Evolutionary conservation across 1,284 basidiomycete genomes (phyloP).

Genomic region (Microbotryomycetes sp.): DNA sequence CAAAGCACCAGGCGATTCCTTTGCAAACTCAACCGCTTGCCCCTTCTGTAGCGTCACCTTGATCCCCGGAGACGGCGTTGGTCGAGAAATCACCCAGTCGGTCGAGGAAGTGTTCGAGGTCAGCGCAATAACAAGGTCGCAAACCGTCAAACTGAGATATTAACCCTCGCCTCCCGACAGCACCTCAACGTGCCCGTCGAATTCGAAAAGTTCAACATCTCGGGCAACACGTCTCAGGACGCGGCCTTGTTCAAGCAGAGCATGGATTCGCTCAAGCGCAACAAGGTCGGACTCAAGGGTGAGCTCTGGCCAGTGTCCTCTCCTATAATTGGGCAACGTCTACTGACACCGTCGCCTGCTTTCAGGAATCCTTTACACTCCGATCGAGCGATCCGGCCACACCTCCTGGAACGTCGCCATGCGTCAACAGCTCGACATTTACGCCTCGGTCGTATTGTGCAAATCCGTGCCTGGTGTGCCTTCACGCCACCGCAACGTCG

Average conservation of each 20-base stretch:
- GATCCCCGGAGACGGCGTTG: slow-evolving; percentile 95
- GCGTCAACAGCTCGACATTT: slow-evolving; percentile 98
- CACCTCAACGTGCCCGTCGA: slow-evolving; percentile 96
- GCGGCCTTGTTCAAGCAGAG: slow-evolving; percentile 95
- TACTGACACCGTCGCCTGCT: not conserved
- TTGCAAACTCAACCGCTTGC: too few relatives aligned
- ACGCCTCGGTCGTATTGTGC: slow-evolving; percentile 96
- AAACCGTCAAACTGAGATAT: not conserved
- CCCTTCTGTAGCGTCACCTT: slow-evolving; percentile 69
- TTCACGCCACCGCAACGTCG: slow-evolving; percentile 92
- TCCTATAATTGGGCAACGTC: not conserved
- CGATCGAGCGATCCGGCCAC: slow-evolving; percentile 90
- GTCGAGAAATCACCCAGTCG: slow-evolving; percentile 92
- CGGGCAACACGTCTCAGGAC: slow-evolving; percentile 87
- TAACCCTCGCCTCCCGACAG: slow-evolving; percentile 20
- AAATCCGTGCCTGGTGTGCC: slow-evolving; percentile 96
- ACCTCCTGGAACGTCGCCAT: slow-evolving; percentile 99
- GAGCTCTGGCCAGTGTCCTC: slow-evolving; percentile 1
- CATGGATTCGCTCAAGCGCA: slow-evolving; percentile 92
- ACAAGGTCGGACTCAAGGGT: slow-evolving; percentile 98
- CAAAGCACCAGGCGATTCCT: too few relatives aligned
- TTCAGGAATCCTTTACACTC: slow-evolving; percentile 94
- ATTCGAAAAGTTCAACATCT: slow-evolving; percentile 89
- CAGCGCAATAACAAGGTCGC: not conserved
- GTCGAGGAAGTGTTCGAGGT: slow-evolving; percentile 96